Percentiles rank a stretch among this genome's conserved stretches.
These are phyloP conservation scores for Pythium guiyangense DNA, from an alignment of 352 stramenopile species.

Conservation along the genomic window DNA sequence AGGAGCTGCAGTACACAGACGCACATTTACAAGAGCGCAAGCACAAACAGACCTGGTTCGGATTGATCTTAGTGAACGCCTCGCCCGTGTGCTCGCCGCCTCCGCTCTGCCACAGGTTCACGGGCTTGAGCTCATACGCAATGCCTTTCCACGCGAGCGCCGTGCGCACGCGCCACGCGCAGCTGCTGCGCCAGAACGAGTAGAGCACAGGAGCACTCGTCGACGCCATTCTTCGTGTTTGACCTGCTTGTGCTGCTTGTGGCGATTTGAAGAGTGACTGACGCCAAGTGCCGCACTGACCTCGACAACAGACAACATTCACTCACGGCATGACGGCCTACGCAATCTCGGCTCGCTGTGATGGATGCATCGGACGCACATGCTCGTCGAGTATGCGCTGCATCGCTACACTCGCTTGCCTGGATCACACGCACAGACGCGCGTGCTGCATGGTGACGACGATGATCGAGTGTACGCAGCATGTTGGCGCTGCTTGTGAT, in stretches of 20 bases:
- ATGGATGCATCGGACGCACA: no score
- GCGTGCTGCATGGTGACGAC: no score
- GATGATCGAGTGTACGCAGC: no score
- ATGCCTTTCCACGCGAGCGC: constrained; percentile 83
- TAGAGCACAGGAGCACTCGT: constrained; percentile 42
- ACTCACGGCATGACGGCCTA: no score
- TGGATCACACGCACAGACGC: no score
- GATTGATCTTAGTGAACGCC: constrained; percentile 52
- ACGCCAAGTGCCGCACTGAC: background rate
- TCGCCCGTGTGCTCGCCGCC: constrained; percentile 52
- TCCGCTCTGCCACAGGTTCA: constrained; percentile 60
- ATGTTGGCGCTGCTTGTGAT: no score
- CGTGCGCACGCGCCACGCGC: constrained; percentile 86
- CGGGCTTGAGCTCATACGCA: constrained; percentile 63
- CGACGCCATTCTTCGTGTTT: background rate
- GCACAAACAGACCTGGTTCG: constrained; percentile 41
- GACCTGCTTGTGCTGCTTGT: background rate
- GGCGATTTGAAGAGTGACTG: background rate
- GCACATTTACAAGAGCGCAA: background rate
- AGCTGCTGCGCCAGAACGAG: constrained; percentile 85
- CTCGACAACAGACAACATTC: no score
- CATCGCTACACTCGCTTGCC: no score
- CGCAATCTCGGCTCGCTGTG: no score
- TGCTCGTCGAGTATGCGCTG: no score
- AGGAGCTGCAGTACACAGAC: background rate